Evolutionary conservation across 164 flowering plant genomes (phyloP).

Genomic region (Houttuynia cordata): DNA sequence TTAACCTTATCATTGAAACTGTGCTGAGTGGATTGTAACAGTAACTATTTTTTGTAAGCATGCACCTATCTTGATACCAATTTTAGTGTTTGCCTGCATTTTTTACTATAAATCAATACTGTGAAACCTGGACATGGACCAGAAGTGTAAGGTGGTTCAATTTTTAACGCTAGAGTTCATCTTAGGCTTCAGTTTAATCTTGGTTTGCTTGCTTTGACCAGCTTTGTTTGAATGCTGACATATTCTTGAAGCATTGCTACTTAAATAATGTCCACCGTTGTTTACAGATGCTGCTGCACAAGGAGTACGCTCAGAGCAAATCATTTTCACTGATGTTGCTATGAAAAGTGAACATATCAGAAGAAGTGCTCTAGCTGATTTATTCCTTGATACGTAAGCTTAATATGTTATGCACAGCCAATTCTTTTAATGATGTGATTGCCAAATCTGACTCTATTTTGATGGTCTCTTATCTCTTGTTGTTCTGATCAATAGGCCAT

Average conservation of each 20-base stretch:
- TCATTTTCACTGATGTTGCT: conserved; percentile 97
- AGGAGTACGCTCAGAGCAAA: conserved; percentile 81
- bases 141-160: too few relatives aligned
- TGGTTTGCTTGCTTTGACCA: too few relatives aligned
- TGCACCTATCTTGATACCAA: too few relatives aligned
- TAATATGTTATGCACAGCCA: background rate
- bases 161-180: too few relatives aligned
- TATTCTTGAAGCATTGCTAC: background rate
- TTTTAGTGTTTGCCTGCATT: too few relatives aligned
- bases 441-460: background rate
- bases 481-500: conserved; percentile 38
- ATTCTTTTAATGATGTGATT: background rate
- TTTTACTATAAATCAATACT: too few relatives aligned
- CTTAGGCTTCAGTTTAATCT: too few relatives aligned
- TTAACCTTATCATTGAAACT: too few relatives aligned
- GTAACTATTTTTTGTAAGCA: too few relatives aligned
- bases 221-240: background rate
- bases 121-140: too few relatives aligned
- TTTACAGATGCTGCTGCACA: conserved; percentile 76
- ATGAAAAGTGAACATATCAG: conserved; percentile 85
- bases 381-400: conserved; percentile 89
- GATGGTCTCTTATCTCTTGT: background rate
- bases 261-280: background rate
- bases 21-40: too few relatives aligned
- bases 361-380: conserved; percentile 89